A percentile compares a stretch with the other conserved stretches of the same genome.
These are phyloP conservation scores for Syncephalis plumigaleata DNA, from an alignment of 371 early-diverging fungal genomes.

Conservation along the genomic window DNA sequence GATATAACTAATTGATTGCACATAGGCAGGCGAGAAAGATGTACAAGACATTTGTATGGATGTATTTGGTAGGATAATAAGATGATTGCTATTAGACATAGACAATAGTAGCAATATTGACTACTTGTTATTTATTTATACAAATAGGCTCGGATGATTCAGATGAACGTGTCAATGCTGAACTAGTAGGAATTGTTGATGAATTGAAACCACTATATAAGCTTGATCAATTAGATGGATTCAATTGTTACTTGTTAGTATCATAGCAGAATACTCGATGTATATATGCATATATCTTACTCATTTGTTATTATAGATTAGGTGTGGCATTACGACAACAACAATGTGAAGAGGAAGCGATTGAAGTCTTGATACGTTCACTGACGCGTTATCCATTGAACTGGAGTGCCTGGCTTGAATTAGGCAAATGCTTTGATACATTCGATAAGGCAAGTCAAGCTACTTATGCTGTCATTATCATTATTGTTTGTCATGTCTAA, in stretches of 20 bases:
- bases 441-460: conserved; percentile 19
- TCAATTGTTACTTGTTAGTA: conserved; percentile 43
- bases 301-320: conserved; percentile 15
- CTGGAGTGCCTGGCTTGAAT: conserved; percentile 84
- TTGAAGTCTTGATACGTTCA: conserved; percentile 38
- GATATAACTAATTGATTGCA: not conserved
- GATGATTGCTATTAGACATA: not conserved
- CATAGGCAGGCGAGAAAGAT: not conserved
- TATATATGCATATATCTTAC: not conserved
- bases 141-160: conserved; percentile 22
- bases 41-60: not conserved
- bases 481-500: not conserved
- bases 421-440: conserved; percentile 30
- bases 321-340: conserved; percentile 29
- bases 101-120: too few relatives aligned
- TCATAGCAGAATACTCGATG: conserved; percentile 3
- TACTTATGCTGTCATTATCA: too few relatives aligned
- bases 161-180: conserved; percentile 21
- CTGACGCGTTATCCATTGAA: conserved; percentile 54
- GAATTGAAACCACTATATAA: conserved; percentile 24
- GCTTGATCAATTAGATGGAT: conserved; percentile 32
- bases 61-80: not conserved
- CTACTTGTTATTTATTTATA: too few relatives aligned
- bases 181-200: conserved; percentile 21
- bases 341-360: conserved; percentile 26